These are phyloP conservation scores for Ziziphus jujuba DNA, from an alignment of 306 rosid genomes.

Conservation along the genomic window DNA sequence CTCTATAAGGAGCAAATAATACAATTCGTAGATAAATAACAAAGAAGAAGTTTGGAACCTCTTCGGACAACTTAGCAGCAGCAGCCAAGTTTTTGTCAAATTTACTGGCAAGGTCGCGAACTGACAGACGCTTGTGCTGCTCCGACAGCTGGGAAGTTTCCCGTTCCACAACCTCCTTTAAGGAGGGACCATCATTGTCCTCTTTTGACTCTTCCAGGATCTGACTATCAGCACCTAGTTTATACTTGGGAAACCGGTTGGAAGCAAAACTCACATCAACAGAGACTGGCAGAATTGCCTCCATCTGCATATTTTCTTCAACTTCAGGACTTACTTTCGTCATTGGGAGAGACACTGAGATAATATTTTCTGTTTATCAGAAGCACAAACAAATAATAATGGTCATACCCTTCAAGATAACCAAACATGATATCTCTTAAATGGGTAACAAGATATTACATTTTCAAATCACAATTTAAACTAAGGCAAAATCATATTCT, in stretches of 20 bases:
- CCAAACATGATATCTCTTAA: not conserved
- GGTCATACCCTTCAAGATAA: constrained; percentile 5
- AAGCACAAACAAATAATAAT: constrained; percentile 17
- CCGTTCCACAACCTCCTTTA: constrained; percentile 73
- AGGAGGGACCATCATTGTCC: constrained; percentile 64
- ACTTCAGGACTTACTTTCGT: constrained; percentile 87
- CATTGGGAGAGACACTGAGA: constrained; percentile 40
- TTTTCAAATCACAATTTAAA: no score
- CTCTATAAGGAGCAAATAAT: not conserved
- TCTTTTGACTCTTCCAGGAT: constrained; percentile 71
- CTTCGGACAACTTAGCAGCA: constrained; percentile 90
- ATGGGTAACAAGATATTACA: not conserved
- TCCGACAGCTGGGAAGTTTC: constrained; percentile 74
- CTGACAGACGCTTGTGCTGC: constrained; percentile 94
- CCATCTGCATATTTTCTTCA: constrained; percentile 54
- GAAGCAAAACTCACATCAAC: constrained; percentile 89
- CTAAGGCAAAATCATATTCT: no score
- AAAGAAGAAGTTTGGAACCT: constrained; percentile 49
- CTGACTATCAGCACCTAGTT: constrained; percentile 75
- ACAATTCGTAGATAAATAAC: constrained; percentile 5
- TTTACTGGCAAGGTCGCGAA: constrained; percentile 96
- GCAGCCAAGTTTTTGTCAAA: constrained; percentile 92
- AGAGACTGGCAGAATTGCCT: constrained; percentile 66
- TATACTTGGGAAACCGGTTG: constrained; percentile 74
- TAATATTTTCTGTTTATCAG: constrained; percentile 32